phyloP scores from a whole-genome alignment of 2,329 filamentous ascomycete genomes.

The Juglanconis oblonga region DNA sequence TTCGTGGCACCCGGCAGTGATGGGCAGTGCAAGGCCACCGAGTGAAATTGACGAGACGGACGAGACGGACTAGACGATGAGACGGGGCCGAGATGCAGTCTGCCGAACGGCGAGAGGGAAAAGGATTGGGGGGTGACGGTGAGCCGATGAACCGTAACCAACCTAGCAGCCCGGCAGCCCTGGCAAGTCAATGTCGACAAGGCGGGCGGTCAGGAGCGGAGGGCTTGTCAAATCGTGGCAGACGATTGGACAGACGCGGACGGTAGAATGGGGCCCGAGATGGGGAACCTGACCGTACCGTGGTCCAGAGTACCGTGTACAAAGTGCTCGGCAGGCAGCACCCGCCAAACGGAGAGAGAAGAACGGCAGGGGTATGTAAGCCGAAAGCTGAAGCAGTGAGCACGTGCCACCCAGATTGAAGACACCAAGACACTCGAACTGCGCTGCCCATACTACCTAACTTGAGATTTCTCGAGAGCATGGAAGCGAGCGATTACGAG shows the following conservation, averaged over 20 bases:
- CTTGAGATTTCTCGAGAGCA: background rate
- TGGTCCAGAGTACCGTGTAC: too few relatives aligned
- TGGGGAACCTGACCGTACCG: background rate
- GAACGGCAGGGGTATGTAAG: too few relatives aligned
- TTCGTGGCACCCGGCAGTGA: constrained; percentile 10
- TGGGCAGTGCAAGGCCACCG: too few relatives aligned
- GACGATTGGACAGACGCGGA: background rate
- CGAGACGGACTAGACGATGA: background rate
- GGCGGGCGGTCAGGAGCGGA: background rate
- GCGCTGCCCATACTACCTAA: too few relatives aligned
- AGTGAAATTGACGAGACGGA: too few relatives aligned
- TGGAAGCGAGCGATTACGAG: constrained; percentile 5
- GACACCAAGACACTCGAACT: too few relatives aligned
- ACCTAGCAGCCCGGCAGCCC: too few relatives aligned
- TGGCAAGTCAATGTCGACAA: too few relatives aligned
- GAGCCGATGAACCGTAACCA: background rate
- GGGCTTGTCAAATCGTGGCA: background rate
- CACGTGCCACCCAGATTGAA: too few relatives aligned
- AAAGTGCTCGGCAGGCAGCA: too few relatives aligned
- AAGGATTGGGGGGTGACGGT: background rate
- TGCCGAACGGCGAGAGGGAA: background rate
- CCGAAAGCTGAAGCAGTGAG: too few relatives aligned
- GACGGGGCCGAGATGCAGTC: background rate
- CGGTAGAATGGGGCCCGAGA: background rate
- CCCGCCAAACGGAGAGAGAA: too few relatives aligned